A percentile compares a stretch with the other conserved stretches of the same genome.
phyloP scores from a whole-genome alignment of 148 eudicot genomes.

The Silene uniflora region DNA sequence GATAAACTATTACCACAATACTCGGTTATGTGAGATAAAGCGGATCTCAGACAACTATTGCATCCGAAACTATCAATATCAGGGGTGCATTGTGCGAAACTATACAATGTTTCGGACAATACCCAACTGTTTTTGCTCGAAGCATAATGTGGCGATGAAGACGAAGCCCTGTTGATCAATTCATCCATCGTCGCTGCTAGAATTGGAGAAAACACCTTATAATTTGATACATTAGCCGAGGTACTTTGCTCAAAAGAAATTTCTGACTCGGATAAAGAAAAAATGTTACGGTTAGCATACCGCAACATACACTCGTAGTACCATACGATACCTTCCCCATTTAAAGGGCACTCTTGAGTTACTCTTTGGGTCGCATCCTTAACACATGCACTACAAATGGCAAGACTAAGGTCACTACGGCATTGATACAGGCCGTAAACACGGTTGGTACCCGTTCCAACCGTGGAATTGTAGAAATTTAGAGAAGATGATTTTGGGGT shows the following conservation, averaged over 20 bases:
- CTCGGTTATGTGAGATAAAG: background rate
- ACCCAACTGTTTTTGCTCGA: background rate
- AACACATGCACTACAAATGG: background rate
- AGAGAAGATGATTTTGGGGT: background rate
- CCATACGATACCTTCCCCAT: constrained; percentile 5
- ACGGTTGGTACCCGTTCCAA: background rate
- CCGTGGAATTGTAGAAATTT: background rate
- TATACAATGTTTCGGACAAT: background rate
- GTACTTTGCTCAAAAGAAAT: no score
- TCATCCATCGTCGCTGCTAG: background rate
- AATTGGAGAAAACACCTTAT: background rate
- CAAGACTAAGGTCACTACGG: background rate
- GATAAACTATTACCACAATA: background rate
- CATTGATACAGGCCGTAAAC: constrained; percentile 15
- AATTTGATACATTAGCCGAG: background rate
- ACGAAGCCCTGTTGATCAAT: background rate
- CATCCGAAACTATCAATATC: background rate
- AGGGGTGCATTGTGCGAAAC: constrained; percentile 7
- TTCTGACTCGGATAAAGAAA: background rate
- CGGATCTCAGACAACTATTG: background rate
- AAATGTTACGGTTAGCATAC: constrained; percentile 11
- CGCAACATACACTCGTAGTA: constrained; percentile 10
- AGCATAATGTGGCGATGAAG: background rate
- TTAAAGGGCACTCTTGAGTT: constrained; percentile 1
- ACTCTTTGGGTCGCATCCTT: background rate